Base-by-base conservation (phyloP, 1,284 basidiomycete species). In the Ceratorhiza oryzae-sativae region DNA sequence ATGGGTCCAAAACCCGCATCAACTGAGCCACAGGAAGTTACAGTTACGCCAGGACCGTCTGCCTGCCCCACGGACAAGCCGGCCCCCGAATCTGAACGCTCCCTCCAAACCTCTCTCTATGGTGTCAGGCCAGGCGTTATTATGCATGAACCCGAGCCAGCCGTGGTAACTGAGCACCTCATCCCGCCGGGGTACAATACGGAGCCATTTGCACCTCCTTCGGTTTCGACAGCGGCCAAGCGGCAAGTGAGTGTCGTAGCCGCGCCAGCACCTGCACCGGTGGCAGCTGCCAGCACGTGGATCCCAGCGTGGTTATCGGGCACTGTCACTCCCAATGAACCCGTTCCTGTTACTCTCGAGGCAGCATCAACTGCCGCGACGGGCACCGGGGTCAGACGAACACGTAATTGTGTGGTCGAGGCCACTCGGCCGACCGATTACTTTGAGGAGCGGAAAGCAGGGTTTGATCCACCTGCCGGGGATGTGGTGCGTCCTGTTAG, bases 401-500 rank as follows among this genome's bases (percentile, higher is more conserved):
- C 25, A 2, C 34, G 46, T 5, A 58, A 71, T 18, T 39, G 15
- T 49, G 46, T 61, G 36, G 58, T 49, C 36, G 58, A 60, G 34
- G 58, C 56, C n/a, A n/a, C 41, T 18, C 70, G 49, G 13, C n/a
- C 30, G 20, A 46, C 15, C 8, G 70, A 71, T 18, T 45, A 71
- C 42, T 71, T 71, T 34, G 27, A 61, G 45, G 70, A 61, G 34
- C 70, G 70, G 46, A 42, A 36, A 27, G 58, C 12, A n/a, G 58
- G 58, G 25, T 71, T 53, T 41, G 70, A 53, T 20, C 48, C 25
- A 42, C 56, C 58, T 12, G 56, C 15, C 10, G 56, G 56, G 3
- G 42, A 41, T 25, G 68, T 71, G 56, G 68, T 60, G 27, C 23
- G 68, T 60, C 18, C n/a, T 60, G 20, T 48, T 65, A 56, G 6